Base-by-base conservation (phyloP, 2,329 filamentous ascomycete genomes). In the Aspergillus sp. region DNA sequence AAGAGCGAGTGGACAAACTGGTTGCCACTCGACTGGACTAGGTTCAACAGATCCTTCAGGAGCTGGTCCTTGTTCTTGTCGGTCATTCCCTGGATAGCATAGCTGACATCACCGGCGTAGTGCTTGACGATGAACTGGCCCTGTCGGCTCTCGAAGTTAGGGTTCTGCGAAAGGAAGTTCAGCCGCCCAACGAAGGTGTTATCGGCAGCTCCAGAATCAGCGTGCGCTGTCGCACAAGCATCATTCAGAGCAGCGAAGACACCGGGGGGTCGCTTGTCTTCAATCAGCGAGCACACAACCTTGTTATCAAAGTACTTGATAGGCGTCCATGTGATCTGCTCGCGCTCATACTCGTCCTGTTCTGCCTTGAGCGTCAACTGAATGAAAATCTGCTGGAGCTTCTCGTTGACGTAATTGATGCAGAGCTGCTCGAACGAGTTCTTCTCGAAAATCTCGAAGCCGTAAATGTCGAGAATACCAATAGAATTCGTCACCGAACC, bases 221-320 rank as follows among this genome's bases (percentile, higher is more conserved):
- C 95, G 74, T 97, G 93, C 5, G 95, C 95, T n/a, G 95, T 98
- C 67, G 96, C 96, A 64, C 95, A 98, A 48, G 95, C 95, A 77
- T 99, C 95, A 73, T 99, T 99, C 78, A 99, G 81, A 4, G 93
- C 93, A 6, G 95, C 95, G 71, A 99, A 97, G 46, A 99, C 87
- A 70, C 95, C 95, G 1, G 91, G 90, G 6, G 95, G 95, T 54
- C 93, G 83, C 71, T 89, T 87, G 71, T 96, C 90, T 76, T 99
- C 95, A 66, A 99, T 99, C 70, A 99, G 76, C 61, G 97, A 95
- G 73, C 95, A 99, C 57, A 99, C 95, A 48, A 99, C 89, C 81
- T 98, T 98, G 83, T 99, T 99, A 77, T 99, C 95, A 68, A 98
- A 99, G 77, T 98, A 99, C 70, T 95, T 96, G 82, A 99, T 99